Base-by-base conservation (phyloP, 768 basidiomycete species). In the Cystofilobasidium bisporidii region DNA sequence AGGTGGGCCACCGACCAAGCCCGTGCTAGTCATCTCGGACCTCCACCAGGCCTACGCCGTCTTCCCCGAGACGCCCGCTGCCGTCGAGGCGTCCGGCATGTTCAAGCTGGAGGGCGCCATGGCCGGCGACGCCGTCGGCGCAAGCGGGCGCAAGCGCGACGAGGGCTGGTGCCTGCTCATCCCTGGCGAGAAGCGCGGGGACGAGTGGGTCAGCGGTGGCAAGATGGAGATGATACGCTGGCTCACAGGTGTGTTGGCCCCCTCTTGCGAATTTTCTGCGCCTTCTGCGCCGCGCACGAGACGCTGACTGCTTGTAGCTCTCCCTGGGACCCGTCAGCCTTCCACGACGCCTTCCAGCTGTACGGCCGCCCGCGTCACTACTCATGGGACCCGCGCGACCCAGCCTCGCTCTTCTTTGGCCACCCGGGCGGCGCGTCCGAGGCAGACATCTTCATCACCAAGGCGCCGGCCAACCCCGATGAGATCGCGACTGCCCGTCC, bases 21-120 rank as follows among this genome's bases (percentile, higher is more conserved):
- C 89, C 0, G 73, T 91, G 5, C 77, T 94, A 70, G 87, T 87
- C 0, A 78, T 94, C 67, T 80, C 78, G 38, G 78, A 84, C 48
- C 81, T 92, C 62, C 83, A 86, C 0, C 90, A 96, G 78, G 89
- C 87, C 22, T 96, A 92, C 74, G 89, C 90, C 3, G 90, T 99
- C 12, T 99, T 92, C 75, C 94, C 94, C 1, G 94, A 97, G 75
- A 83, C 90, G n/a, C 89, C 90, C 14, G 89, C 91, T 72, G 79
- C 96, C 71, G 92, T 98, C 77, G 86, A 82, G 70, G 81, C 85
- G 72, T 92, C 91, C 71, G 91, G 90, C 0, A 78, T 99, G 71
- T 86, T 97, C 79, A 98, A 98, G 76, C 75, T 97, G 9, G 92
- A 97, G 74, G 94, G 91, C 14, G 78, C 81, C 30, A 82, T 96